Base-by-base conservation (phyloP, 306 rosid species). In the Carpinus fangiana region DNA sequence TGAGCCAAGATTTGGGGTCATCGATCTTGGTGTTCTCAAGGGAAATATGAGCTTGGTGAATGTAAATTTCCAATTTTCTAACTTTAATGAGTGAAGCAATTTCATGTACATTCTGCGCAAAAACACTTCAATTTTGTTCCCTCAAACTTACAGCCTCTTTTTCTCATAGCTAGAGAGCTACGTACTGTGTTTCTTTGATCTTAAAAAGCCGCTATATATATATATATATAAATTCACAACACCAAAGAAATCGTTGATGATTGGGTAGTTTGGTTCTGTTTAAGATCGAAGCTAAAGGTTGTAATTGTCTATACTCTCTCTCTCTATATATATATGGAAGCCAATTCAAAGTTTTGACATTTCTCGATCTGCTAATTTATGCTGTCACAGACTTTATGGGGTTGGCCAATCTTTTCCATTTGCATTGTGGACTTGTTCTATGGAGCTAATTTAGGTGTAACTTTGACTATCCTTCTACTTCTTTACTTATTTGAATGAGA, bases 1-100 rank as follows among this genome's bases (percentile, higher is more conserved):
- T 56, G 64, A 60, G 20, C 48, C 75, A 55, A 69, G 76, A 77
- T 54, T 77, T 77, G 56, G 75, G 23, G 26, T 23, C 26, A 23
- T 23, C 6, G 14, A 36, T 3, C 17, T 34, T 12, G 18, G 8
- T 61, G 62, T 61, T 31, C 41, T 13, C 13, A 2, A 17, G 71
- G 12, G 48, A 65, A 65, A 17, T 41, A 16, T 36, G 51, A 41
- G 47, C 17, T 10, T 67, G 51, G 28, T 12, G 51, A 48, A 10
- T 41, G 72, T 41, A 43, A 67, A 18, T 41, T 38, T 67, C 26
- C 72, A 67, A 1, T 18, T 41, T 38, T 67, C 72, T 20, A 10
- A 41, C 72, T 67, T 67, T 18, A 23, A 41, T 7, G 72, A 67
- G 72, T 67, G 72, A 41, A 41, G 48, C 28, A 66, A 41, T 41